Base-by-base conservation (phyloP, 1,284 basidiomycete species). In the Naganishia sp. region DNA sequence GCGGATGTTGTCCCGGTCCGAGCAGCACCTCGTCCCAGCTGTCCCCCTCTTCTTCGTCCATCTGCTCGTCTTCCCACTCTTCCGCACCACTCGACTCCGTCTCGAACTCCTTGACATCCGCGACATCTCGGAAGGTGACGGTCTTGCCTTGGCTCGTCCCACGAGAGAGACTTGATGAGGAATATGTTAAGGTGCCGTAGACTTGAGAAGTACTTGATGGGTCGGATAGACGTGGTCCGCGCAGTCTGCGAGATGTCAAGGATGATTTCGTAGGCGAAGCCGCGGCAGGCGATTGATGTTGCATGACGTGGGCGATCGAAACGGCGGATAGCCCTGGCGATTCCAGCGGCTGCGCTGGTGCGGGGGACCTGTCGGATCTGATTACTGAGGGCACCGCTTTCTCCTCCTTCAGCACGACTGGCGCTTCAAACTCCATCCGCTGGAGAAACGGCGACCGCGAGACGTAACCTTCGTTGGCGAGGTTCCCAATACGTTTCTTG, bases 81-180 rank as follows among this genome's bases (percentile, higher is more conserved):
- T 62, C 53, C 18, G 18, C 49, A 25, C 46, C 52, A 50, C 62
- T 68, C 49, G 43, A 56, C 18, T 57, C 64, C 10, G 43, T 74
- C 67, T 90, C 88, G 75, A 91, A 92, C 76, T 95, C 92, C 66
- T 94, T 82, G 31, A 96, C 91, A 71, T 95, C 91, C 70, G 90
- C 91, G 9, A 87, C 84, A 71, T 90, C 87, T 76, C 91, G 85
- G 71, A 92, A 96, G 0, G 88, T 92, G 54, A 96, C 94, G 0
- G 88, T 94, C 79, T 93, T 80, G 10, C 43, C 90, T 69, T 86
- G 81, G 45, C 83, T 60, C 9, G 42, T 65, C 28, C 49, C 67
- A 58, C 55, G 66, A 28, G 65, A 72, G 52, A 57, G 69, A 63
- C 43, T 67, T 17, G 67, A 68, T 23, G 57, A 61, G 2, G 57